Conservation (phyloP, 441 rosid genomes). For the Croton laevigatus region DNA sequence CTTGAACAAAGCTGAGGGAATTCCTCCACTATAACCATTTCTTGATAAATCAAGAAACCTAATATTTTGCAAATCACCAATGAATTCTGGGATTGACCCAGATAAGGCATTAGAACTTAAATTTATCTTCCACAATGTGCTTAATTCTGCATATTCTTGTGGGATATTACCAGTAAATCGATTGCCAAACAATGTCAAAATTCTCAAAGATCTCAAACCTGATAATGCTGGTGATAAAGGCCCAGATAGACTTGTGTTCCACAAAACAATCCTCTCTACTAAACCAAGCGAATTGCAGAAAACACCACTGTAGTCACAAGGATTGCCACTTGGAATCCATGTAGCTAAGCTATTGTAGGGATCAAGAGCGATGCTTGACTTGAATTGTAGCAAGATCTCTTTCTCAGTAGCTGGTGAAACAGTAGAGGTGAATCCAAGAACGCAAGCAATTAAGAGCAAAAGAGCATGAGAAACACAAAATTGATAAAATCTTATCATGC, state of each 20-base stretch:
- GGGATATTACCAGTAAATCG: conserved; percentile 79
- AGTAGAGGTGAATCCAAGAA: conserved; percentile 30
- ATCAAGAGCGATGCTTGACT: conserved; percentile 59
- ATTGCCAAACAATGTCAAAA: conserved; percentile 85
- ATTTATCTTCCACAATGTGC: conserved; percentile 85
- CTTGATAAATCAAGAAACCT: conserved; percentile 90
- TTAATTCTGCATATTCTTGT: conserved; percentile 53
- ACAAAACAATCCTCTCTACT: conserved; percentile 79
- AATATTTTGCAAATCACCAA: conserved; percentile 71
- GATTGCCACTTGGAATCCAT: conserved; percentile 61
- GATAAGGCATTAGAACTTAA: conserved; percentile 83
- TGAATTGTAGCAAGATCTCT: conserved; percentile 84
- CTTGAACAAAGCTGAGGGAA: conserved; percentile 65
- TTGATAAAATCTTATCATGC: conserved; percentile 57
- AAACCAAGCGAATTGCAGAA: conserved; percentile 64
- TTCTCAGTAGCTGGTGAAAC: conserved; percentile 55
- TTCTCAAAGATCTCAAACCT: conserved; percentile 64
- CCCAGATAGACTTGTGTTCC: conserved; percentile 83
- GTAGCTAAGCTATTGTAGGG: conserved; percentile 62
- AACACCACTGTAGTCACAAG: conserved; percentile 73
- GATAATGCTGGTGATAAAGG: conserved; percentile 63
- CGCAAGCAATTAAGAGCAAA: conserved; percentile 32
- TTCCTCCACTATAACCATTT: conserved; percentile 60
- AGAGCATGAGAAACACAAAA: conserved; percentile 43
- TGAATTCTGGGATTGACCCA: conserved; percentile 82